phyloP scores from a whole-genome alignment of 805 yeast genomes.

The Kodamaea neixiangensis region DNA sequence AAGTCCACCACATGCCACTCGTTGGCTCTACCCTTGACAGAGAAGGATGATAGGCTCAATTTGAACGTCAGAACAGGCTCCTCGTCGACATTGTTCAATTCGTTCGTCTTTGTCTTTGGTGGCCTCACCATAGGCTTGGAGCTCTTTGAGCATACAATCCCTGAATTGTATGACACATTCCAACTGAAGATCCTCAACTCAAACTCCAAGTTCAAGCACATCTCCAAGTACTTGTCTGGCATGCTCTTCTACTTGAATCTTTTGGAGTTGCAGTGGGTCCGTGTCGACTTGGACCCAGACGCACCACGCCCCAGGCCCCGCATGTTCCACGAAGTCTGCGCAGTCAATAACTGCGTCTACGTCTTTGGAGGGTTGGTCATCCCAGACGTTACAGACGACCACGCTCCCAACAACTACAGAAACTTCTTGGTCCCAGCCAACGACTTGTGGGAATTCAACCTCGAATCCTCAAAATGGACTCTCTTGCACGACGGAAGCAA shows the following conservation, averaged over 20 bases:
- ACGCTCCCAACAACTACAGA: background rate
- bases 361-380: conserved; percentile 66
- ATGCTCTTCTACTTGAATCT: conserved; percentile 64
- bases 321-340: conserved; percentile 59
- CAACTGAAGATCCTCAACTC: conserved; percentile 26
- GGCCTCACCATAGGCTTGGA: conserved; percentile 64
- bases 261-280: conserved; percentile 59
- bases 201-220: conserved; percentile 26
- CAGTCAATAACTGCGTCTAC: conserved; percentile 51
- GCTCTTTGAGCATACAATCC: conserved; percentile 38
- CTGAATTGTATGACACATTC: conserved; percentile 42
- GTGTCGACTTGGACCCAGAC: conserved; percentile 25
- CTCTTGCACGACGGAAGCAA: conserved; percentile 42
- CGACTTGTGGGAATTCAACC: conserved; percentile 70
- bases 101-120: conserved; percentile 66
- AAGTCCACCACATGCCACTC: conserved; percentile 62
- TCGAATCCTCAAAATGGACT: conserved; percentile 54
- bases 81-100: conserved; percentile 56
- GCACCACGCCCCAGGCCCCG: conserved; percentile 45
- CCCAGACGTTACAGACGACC: conserved; percentile 13
- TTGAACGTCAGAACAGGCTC: conserved; percentile 71
- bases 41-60: conserved; percentile 54
- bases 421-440: conserved; percentile 45
- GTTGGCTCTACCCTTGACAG: conserved; percentile 54
- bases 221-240: conserved; percentile 52